Percentiles rank a stretch among this genome's conserved stretches.
Evolutionary conservation across 1,284 basidiomycete genomes (phyloP).

Genomic region (Trichosporon inkin): DNA sequence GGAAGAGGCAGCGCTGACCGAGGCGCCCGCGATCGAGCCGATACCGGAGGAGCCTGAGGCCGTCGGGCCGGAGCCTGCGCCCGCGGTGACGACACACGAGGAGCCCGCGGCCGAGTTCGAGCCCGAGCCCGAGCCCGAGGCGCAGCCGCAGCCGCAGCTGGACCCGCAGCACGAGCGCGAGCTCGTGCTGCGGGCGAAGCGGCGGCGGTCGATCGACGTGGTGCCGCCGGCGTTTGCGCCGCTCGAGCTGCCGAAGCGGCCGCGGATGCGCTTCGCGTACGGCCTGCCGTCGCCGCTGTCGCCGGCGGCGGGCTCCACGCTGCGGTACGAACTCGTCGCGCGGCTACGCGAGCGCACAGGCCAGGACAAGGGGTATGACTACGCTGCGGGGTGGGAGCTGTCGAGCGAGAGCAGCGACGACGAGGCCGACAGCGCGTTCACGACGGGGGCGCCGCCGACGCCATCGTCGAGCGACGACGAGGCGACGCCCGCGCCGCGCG

Average conservation of each 20-base stretch:
- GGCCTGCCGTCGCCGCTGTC: constrained; percentile 33
- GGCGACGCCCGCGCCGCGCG: constrained; percentile 14
- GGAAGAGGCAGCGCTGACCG: constrained; percentile 1
- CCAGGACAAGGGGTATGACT: constrained; percentile 20
- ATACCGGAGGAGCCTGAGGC: not conserved
- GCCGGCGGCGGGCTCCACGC: not conserved
- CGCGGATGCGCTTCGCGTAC: constrained; percentile 25
- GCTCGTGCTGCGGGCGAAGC: constrained; percentile 4
- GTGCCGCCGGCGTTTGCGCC: constrained; percentile 37
- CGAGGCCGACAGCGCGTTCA: constrained; percentile 26
- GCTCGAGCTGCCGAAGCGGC: constrained; percentile 15
- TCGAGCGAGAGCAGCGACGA: constrained; percentile 24
- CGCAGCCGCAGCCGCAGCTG: not conserved
- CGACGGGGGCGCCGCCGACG: constrained; percentile 40
- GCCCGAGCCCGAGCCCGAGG: not conserved
- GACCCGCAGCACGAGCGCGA: not conserved
- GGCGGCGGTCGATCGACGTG: constrained; percentile 18
- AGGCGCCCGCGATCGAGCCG: constrained; percentile 2
- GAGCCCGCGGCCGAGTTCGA: not conserved
- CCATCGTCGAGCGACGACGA: constrained; percentile 30
- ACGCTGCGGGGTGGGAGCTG: constrained; percentile 31
- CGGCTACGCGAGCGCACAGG: constrained; percentile 19
- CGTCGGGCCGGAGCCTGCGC: not conserved
- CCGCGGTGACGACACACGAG: not conserved
- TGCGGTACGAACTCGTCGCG: constrained; percentile 30